Evolutionary conservation across 176 grass and related monocot genomes (phyloP), one percentile per base, ranked within the genome.

Genomic region (Zea luxurians): DNA sequence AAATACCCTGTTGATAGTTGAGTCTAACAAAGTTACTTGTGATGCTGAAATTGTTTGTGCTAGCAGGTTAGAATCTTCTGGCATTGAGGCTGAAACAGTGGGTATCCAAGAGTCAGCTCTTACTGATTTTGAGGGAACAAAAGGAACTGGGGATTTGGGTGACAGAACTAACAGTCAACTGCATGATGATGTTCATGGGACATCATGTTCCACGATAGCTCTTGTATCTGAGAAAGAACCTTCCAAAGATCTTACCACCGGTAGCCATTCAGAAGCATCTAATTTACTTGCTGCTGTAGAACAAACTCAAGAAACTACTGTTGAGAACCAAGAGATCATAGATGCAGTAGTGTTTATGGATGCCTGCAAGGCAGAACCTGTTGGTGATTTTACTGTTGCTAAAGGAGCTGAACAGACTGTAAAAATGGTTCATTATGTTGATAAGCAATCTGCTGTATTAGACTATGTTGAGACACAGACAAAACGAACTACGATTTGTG

Each of bases 61-160:
- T 63, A 27, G 12, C 52, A 87, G 62, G 15, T 75, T 55, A 66
- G 80, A 79, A 37, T 69, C 60, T 71, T 48, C 78, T 50, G 57
- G 15, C 63, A 20, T 64, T 64, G 79, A 64, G 10, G 73, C 27
- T 37, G 69, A 64, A 64, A 50, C 69, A 73, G 58, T 50, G 36
- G 43, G 7, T 50, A 41, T 72, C 47, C 68, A 82, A 21, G 54
- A 71, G 44, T 49, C 6, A 8, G 2, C 4, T 21, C 9, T 68
- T 58, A 38, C 13, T 80, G 37, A 34, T 58, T 53, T 35, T 13
- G 41, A 70, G 41, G 54, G 41, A 70, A 70, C 52, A 61, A 11
- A 47, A 70, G 8, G 10, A 61, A 37, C 53, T 47, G 41, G 41
- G 45, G 54, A 61, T 80, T 59, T 70, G 21, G 38, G 42, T 54